phyloP scores from a whole-genome alignment of 345 rosid genomes.

The Arabidopsis suecica region DNA sequence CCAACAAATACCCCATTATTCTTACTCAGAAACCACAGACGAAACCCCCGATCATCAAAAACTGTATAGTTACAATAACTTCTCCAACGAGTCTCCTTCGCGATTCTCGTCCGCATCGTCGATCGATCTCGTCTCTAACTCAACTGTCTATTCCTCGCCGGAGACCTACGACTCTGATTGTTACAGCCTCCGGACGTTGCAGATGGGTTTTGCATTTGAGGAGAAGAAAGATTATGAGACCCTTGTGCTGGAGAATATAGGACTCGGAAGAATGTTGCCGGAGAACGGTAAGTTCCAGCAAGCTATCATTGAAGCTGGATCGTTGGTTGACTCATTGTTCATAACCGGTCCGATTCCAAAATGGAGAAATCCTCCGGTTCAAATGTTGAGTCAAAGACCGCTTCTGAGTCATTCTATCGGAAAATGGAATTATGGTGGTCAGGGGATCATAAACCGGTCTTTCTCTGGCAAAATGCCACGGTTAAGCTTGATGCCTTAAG shows the following conservation, averaged over 20 bases:
- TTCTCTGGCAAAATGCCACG: slow-evolving; percentile 21
- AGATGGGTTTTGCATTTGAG: slow-evolving; percentile 21
- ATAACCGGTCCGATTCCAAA: slow-evolving; percentile 49
- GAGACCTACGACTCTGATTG: slow-evolving; percentile 11
- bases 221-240: slow-evolving; percentile 31
- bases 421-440: slow-evolving; percentile 27
- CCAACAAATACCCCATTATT: neutral
- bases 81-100: slow-evolving; percentile 6
- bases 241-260: slow-evolving; percentile 27
- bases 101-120: slow-evolving; percentile 15
- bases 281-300: slow-evolving; percentile 54
- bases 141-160: neutral
- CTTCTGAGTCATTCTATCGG: slow-evolving; percentile 4
- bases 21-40: neutral
- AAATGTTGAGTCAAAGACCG: slow-evolving; percentile 27
- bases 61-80: neutral
- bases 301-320: slow-evolving; percentile 48
- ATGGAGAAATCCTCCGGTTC: slow-evolving; percentile 60
- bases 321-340: slow-evolving; percentile 48
- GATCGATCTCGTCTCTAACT: slow-evolving; percentile 3
- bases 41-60: neutral
- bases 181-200: neutral
- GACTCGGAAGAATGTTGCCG: slow-evolving; percentile 48
- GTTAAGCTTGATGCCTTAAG: slow-evolving; percentile 18
- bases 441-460: slow-evolving; percentile 15